Evolutionary conservation across 1,284 basidiomycete species (phyloP), one percentile per base, ranked within the genome.

Genomic region (Ustilago trichophora): DNA sequence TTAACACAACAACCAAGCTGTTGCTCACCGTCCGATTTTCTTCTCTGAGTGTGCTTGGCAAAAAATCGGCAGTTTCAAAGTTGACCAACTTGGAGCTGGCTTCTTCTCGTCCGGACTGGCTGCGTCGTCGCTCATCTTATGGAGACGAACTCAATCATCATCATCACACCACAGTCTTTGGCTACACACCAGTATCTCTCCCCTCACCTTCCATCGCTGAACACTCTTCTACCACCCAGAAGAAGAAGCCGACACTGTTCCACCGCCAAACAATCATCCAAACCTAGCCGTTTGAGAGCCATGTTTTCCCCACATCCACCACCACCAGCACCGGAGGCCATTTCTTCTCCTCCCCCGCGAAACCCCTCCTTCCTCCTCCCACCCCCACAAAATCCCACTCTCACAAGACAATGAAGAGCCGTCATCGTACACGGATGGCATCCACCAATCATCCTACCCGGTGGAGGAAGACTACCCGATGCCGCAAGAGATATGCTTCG

Each of bases 401-500:
- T n/a, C n/a, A n/a, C n/a, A n/a, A n/a, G n/a, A n/a, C n/a, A n/a
- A n/a, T n/a, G n/a, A n/a, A n/a, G n/a, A n/a, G n/a, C n/a, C n/a
- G n/a, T n/a, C n/a, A n/a, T n/a, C n/a, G 1, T 80, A 80, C 19
- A 26, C 34, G 2, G 78, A 80, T 43, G 78, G 10, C 52, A 67
- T 16, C 77, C 78, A 7, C 65, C 78, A 13, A 69, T 80, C 33
- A 48, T 78, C 36, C 51, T 80, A 3, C 75, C 78, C 16, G 78
- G 76, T 24, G 78, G 78, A 3, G 77, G 66, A 0, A 41, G 78
- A 12, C 35, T 80, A 4, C 78, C 78, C 0, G 76, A 78, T 26
- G 49, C 37, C 27, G 67, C 76, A 4, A 52, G 78, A n/a, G 72
- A 75, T 1, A 40, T 80, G 16, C 52, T 80, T 18, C 37, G 71